Conservation (phyloP, 129 eudicot species). For the Centaurea solstitialis region DNA sequence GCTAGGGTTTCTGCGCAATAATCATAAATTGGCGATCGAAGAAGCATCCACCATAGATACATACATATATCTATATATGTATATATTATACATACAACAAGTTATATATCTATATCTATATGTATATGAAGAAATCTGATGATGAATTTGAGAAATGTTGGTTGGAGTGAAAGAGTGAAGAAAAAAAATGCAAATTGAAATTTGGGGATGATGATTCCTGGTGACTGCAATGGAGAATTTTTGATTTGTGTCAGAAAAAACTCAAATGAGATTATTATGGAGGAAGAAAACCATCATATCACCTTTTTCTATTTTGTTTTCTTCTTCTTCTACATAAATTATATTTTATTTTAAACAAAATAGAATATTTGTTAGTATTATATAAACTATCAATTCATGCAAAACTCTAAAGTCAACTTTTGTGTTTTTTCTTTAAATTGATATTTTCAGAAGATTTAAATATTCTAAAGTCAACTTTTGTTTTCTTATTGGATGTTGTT, state of each 20-base stretch:
- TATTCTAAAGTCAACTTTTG: too few relatives aligned
- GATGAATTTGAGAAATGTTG: constrained; percentile 1
- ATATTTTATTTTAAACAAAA: background rate
- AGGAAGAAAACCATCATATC: constrained; percentile 14
- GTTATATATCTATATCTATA: background rate
- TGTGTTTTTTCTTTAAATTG: too few relatives aligned
- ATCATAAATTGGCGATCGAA: constrained; percentile 25
- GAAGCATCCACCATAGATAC: background rate
- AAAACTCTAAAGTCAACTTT: background rate
- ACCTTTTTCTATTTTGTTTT: constrained; percentile 18
- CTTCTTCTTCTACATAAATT: constrained; percentile 11
- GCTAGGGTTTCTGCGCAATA: constrained; percentile 36
- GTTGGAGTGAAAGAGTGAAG: constrained; percentile 27
- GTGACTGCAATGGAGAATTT: constrained; percentile 10
- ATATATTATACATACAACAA: background rate
- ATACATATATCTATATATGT: too few relatives aligned
- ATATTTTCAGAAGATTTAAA: too few relatives aligned
- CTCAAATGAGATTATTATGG: constrained; percentile 27
- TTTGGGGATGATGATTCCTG: constrained; percentile 4
- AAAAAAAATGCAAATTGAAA: constrained; percentile 9
- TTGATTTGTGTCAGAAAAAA: constrained; percentile 11
- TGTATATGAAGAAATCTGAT: background rate
- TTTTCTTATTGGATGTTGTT: too few relatives aligned
- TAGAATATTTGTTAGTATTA: background rate
- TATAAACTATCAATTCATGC: background rate